Evolutionary conservation across 2,329 filamentous ascomycete genomes (phyloP).

Genomic region (Fusarium duplospermum): DNA sequence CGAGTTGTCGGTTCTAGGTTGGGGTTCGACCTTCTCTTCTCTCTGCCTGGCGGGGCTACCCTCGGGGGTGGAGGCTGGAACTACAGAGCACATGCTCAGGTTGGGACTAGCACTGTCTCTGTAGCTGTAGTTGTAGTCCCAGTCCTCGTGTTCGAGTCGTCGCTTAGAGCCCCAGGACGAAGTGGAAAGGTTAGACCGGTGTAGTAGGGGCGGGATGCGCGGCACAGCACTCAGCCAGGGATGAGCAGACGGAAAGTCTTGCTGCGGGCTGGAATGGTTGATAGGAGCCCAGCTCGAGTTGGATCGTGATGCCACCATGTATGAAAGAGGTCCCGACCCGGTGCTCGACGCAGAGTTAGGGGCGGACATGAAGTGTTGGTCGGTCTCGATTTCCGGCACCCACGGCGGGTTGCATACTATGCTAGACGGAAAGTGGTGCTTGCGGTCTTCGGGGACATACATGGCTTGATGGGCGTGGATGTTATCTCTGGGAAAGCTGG

Average conservation of each 20-base stretch:
- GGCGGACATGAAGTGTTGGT: slow-evolving; percentile 36
- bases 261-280: slow-evolving; percentile 30
- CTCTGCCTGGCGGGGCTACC: slow-evolving; percentile 25
- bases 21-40: background rate
- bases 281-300: slow-evolving; percentile 35
- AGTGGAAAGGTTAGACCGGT: slow-evolving; percentile 9
- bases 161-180: slow-evolving; percentile 37
- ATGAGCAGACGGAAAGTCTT: slow-evolving; percentile 25
- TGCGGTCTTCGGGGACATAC: slow-evolving; percentile 33
- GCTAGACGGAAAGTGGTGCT: slow-evolving; percentile 30
- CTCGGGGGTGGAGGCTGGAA: slow-evolving; percentile 31
- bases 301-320: slow-evolving; percentile 42
- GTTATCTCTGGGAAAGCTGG: slow-evolving; percentile 37
- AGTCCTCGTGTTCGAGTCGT: slow-evolving; percentile 36
- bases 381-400: slow-evolving; percentile 30
- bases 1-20: slow-evolving; percentile 12
- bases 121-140: slow-evolving; percentile 22
- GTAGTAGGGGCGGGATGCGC: slow-evolving; percentile 25
- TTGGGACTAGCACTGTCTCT: slow-evolving; percentile 39
- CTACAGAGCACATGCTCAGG: slow-evolving; percentile 20
- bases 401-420: slow-evolving; percentile 40
- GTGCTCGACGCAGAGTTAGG: slow-evolving; percentile 46
- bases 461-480: slow-evolving; percentile 8
- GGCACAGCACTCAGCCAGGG: slow-evolving; percentile 41
- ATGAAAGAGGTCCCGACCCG: slow-evolving; percentile 42